phyloP scores from a whole-genome alignment of 371 early-diverging fungal species.

The Vairimorpha apis region DNA sequence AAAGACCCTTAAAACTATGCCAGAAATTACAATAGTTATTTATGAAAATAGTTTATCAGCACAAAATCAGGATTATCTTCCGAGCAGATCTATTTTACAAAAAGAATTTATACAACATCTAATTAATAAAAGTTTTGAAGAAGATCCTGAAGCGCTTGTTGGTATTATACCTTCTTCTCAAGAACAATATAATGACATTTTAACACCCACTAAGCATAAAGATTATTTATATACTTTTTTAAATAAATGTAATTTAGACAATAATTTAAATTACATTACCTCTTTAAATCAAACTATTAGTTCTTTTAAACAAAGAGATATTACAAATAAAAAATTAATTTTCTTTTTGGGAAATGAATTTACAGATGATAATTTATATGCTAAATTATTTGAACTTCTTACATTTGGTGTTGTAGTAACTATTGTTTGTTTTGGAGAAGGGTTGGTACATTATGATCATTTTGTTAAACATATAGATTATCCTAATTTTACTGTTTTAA shows the following conservation, averaged over 20 bases:
- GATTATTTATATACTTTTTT: constrained; percentile 43
- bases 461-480: constrained; percentile 15
- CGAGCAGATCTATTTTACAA: constrained; percentile 82
- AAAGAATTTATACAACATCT: constrained; percentile 81
- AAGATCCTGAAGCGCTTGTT: constrained; percentile 86
- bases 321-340: constrained; percentile 80
- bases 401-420: constrained; percentile 90
- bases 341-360: constrained; percentile 74
- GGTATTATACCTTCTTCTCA: constrained; percentile 83
- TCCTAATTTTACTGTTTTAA: constrained; percentile 23
- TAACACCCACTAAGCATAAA: constrained; percentile 55
- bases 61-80: constrained; percentile 86
- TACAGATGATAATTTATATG: constrained; percentile 75
- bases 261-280: constrained; percentile 19
- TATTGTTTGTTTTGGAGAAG: constrained; percentile 89
- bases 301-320: constrained; percentile 70
- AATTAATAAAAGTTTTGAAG: constrained; percentile 78
- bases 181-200: constrained; percentile 36
- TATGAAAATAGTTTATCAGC: constrained; percentile 55
- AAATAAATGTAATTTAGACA: constrained; percentile 15
- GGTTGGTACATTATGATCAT: constrained; percentile 70
- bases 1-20: constrained; percentile 42
- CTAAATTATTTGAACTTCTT: constrained; percentile 79
- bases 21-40: constrained; percentile 50
- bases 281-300: constrained; percentile 26